These are phyloP conservation scores for Ogataea parapolymorpha DNA, from an alignment of 805 yeast species.

Conservation along the genomic window DNA sequence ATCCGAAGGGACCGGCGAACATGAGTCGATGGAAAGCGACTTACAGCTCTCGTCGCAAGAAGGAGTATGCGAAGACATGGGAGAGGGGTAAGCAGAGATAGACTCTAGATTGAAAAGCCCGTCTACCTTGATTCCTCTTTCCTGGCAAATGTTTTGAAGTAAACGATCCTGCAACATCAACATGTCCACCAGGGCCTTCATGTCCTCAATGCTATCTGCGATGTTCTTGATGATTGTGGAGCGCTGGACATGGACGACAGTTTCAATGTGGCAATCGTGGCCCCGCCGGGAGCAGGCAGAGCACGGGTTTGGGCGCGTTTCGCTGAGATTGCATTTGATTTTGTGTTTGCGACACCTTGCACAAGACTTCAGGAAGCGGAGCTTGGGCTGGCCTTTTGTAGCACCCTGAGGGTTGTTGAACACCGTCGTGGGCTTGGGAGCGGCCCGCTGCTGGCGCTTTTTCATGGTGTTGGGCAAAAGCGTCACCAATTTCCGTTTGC, in stretches of 20 bases:
- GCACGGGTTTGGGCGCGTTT: slow-evolving; percentile 54
- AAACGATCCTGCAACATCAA: slow-evolving; percentile 27
- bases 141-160: slow-evolving; percentile 23
- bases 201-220: slow-evolving; percentile 30
- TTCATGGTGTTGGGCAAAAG: slow-evolving; percentile 25
- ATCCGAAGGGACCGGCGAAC: slow-evolving; percentile 6
- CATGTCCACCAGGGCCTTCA: slow-evolving; percentile 29
- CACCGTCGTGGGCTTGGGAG: slow-evolving; percentile 19
- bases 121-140: slow-evolving; percentile 28
- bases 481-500: slow-evolving; percentile 28
- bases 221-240: slow-evolving; percentile 38
- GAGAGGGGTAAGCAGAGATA: slow-evolving; percentile 3
- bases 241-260: slow-evolving; percentile 51
- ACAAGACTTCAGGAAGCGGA: slow-evolving; percentile 53
- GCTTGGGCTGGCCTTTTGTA: slow-evolving; percentile 31
- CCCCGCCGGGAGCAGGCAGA: slow-evolving; percentile 52
- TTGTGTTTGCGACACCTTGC: slow-evolving; percentile 63
- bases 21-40: slow-evolving; percentile 6
- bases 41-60: slow-evolving; percentile 2
- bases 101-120: slow-evolving; percentile 30
- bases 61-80: slow-evolving; percentile 1
- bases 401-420: slow-evolving; percentile 22
- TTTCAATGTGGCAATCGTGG: slow-evolving; percentile 51
- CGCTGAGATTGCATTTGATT: slow-evolving; percentile 58
- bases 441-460: slow-evolving; percentile 9